These are phyloP conservation scores for Chaetomium tenue DNA, from an alignment of 495 filamentous ascomycete genomes.

Conservation along the genomic window DNA sequence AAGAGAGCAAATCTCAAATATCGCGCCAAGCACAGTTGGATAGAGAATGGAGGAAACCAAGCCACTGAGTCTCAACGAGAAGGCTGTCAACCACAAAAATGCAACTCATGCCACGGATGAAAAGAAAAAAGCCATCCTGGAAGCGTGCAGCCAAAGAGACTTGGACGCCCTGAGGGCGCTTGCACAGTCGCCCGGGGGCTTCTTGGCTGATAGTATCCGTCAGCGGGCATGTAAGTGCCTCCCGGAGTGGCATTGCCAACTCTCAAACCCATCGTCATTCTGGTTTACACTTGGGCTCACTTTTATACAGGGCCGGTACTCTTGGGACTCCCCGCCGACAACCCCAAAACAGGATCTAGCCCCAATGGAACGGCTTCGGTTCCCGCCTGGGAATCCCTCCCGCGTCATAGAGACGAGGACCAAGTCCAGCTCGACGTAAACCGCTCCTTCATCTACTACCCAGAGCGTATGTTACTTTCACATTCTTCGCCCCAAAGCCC, in stretches of 20 bases:
- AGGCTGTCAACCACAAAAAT: constrained; percentile 16
- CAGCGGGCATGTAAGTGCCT: constrained; percentile 74
- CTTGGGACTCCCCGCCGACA: constrained; percentile 52
- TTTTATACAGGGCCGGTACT: constrained; percentile 69
- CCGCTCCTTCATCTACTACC: constrained; percentile 96
- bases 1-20: background rate
- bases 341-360: constrained; percentile 17
- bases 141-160: constrained; percentile 66
- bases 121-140: constrained; percentile 50
- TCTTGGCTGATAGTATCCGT: constrained; percentile 78
- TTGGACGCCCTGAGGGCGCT: constrained; percentile 60
- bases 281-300: constrained; percentile 10
- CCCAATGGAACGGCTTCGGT: constrained; percentile 24
- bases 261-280: background rate
- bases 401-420: constrained; percentile 75
- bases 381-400: constrained; percentile 54
- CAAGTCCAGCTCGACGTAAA: constrained; percentile 91
- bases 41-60: constrained; percentile 21
- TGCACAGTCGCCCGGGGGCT: constrained; percentile 71
- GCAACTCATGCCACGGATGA: background rate
- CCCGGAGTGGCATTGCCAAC: too few species aligned
- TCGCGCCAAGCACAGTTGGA: background rate
- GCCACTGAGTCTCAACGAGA: constrained; percentile 20
- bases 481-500: background rate
- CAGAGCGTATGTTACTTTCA: constrained; percentile 56